phyloP scores from a whole-genome alignment of 116 monocot genomes.

The Papilionanthe hybrid region DNA sequence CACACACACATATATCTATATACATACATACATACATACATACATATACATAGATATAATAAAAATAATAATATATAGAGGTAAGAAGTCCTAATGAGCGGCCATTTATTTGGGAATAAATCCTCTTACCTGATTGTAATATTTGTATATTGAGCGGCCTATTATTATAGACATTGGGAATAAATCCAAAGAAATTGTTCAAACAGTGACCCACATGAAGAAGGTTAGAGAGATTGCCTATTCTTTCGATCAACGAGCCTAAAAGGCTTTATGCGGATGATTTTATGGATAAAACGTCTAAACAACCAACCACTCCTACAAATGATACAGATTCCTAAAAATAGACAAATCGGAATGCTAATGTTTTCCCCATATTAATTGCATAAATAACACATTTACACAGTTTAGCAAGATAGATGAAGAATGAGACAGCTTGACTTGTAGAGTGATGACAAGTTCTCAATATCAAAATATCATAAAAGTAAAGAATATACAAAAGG shows the following conservation, averaged over 20 bases:
- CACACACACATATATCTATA: too few species aligned
- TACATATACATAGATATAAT: too few species aligned
- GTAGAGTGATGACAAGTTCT: background rate
- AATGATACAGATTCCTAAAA: background rate
- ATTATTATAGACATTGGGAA: conserved; percentile 40
- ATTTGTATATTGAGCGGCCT: too few species aligned
- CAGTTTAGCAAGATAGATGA: background rate
- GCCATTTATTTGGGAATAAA: too few species aligned
- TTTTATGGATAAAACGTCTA: background rate
- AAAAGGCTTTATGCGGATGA: background rate
- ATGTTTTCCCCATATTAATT: background rate
- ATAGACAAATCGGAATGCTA: background rate
- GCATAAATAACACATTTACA: background rate
- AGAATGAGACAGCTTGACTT: background rate
- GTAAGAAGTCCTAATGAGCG: too few species aligned
- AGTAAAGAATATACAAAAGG: conserved; percentile 6
- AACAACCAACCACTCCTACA: background rate
- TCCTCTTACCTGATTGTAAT: too few species aligned
- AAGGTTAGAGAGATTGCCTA: conserved; percentile 51
- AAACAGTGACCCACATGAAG: conserved; percentile 35
- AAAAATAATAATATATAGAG: too few species aligned
- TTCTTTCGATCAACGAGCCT: background rate
- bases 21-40: too few species aligned
- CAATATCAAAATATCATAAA: background rate
- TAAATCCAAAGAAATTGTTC: conserved; percentile 34